Evolutionary conservation across 148 eudicot species (phyloP).

Genomic region (Amaranthus hypochondriacus): DNA sequence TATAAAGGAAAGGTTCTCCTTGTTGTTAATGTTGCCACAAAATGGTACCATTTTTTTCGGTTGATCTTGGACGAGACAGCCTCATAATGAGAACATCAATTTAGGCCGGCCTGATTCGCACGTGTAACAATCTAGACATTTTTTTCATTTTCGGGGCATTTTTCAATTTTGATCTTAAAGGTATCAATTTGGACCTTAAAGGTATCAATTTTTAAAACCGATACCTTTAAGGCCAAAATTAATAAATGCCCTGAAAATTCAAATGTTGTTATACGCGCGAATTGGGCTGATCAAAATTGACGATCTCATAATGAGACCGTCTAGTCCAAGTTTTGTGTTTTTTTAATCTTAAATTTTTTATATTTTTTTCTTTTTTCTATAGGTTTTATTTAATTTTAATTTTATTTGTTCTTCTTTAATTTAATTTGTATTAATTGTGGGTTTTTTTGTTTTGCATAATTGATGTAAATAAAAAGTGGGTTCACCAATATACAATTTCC

Average conservation of each 20-base stretch:
- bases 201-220: no score
- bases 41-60: constrained; percentile 43
- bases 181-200: no score
- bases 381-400: background rate
- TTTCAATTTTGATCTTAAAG: no score
- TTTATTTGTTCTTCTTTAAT: background rate
- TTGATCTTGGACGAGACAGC: no score
- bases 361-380: background rate
- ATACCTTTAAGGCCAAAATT: no score
- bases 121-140: no score
- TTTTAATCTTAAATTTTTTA: background rate
- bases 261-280: no score
- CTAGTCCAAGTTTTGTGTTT: background rate
- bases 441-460: background rate
- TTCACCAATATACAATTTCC: constrained; percentile 63
- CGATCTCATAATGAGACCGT: no score
- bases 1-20: constrained; percentile 86
- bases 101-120: no score
- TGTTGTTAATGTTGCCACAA: constrained; percentile 85
- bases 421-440: constrained; percentile 1
- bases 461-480: constrained; percentile 41
- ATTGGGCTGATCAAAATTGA: no score
- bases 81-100: no score
- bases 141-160: background rate
- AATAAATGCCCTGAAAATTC: no score